These are phyloP conservation scores for Komagataella ulmi DNA, from an alignment of 805 yeast species.

Conservation along the genomic window DNA sequence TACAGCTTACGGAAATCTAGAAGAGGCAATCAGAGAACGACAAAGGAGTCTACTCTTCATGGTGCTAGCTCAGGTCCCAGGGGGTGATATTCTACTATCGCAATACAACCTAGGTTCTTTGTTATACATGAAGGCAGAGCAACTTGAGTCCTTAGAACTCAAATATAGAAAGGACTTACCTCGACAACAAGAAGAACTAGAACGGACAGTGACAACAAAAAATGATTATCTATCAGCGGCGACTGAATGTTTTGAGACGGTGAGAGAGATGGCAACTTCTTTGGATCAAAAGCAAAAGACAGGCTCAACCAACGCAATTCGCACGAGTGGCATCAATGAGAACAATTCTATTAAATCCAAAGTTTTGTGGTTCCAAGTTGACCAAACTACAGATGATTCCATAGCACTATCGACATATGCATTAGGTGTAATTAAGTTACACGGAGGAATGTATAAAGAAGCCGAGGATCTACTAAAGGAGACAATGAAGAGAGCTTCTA, in stretches of 20 bases:
- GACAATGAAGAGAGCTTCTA: slow-evolving; percentile 57
- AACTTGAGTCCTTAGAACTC: slow-evolving; percentile 36
- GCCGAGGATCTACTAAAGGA: slow-evolving; percentile 56
- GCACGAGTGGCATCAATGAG: background rate
- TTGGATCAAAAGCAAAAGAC: background rate
- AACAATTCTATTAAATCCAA: background rate
- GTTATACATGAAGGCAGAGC: slow-evolving; percentile 54
- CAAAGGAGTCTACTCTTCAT: slow-evolving; percentile 56
- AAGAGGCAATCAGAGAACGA: slow-evolving; percentile 46
- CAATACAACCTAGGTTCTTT: slow-evolving; percentile 63
- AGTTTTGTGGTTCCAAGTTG: background rate
- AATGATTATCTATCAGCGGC: slow-evolving; percentile 17
- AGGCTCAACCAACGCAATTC: background rate
- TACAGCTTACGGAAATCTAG: slow-evolving; percentile 48
- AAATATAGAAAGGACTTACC: slow-evolving; percentile 13
- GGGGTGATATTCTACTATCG: slow-evolving; percentile 49
- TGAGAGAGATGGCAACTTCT: slow-evolving; percentile 4
- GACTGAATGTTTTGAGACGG: slow-evolving; percentile 22
- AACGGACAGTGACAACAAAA: slow-evolving; percentile 16
- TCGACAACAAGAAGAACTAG: slow-evolving; percentile 9
- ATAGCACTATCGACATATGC: slow-evolving; percentile 79
- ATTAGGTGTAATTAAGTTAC: slow-evolving; percentile 66
- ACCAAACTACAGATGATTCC: slow-evolving; percentile 38
- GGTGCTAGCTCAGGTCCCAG: slow-evolving; percentile 57
- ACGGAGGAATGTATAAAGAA: slow-evolving; percentile 35